phyloP scores from a whole-genome alignment of 257 asterid genomes.

The Salvia hispanica region DNA sequence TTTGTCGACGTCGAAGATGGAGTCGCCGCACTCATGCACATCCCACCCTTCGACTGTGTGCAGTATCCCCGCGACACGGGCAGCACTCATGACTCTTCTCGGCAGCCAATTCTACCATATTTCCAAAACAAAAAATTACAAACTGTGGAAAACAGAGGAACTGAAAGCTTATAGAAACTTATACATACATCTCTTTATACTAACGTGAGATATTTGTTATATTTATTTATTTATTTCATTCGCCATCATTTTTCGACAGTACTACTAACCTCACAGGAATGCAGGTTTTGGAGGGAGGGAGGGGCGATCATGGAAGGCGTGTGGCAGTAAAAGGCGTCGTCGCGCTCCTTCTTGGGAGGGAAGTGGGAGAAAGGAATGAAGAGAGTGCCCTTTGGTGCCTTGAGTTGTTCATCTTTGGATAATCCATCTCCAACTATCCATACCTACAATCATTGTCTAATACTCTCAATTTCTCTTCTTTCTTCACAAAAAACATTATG shows the following conservation, averaged over 20 bases:
- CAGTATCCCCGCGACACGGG: constrained; percentile 77
- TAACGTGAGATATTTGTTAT: too few species aligned
- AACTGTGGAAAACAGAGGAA: too few species aligned
- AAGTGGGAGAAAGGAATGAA: constrained; percentile 69
- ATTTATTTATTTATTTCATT: too few species aligned
- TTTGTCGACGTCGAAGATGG: constrained; percentile 41
- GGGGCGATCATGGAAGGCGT: constrained; percentile 85
- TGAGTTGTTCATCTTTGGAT: constrained; percentile 53
- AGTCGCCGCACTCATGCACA: constrained; percentile 68
- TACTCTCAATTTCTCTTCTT: too few species aligned
- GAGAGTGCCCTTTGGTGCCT: constrained; percentile 66
- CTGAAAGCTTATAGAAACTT: too few species aligned
- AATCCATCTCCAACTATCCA: constrained; percentile 87
- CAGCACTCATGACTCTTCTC: constrained; percentile 71
- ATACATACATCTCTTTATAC: too few species aligned
- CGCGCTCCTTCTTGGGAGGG: constrained; percentile 62
- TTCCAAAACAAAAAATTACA: neutral
- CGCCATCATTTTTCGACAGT: too few species aligned
- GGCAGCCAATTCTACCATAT: constrained; percentile 66
- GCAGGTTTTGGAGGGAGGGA: constrained; percentile 56
- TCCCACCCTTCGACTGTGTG: constrained; percentile 75
- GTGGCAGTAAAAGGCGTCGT: constrained; percentile 50
- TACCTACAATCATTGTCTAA: constrained; percentile 32
- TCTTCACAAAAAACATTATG: too few species aligned
- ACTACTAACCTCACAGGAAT: constrained; percentile 80